Base-by-base conservation (phyloP, 108 stramenopile genomes). In the Cyclotella distinguenda region DNA sequence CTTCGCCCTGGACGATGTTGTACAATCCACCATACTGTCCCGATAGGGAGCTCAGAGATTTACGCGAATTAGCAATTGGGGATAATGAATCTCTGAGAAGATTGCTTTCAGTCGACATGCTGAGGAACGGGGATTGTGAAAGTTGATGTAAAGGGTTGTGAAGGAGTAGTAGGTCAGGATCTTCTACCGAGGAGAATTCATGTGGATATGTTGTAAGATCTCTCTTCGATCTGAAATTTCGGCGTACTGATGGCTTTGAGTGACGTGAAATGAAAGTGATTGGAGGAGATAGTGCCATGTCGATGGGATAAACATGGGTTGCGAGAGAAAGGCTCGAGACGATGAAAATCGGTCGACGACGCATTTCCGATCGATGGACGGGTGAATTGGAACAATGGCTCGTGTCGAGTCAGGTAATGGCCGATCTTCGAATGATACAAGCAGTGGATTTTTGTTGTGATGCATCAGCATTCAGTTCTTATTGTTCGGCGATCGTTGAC, bases 21-120 rank as follows among this genome's bases (percentile, higher is more conserved):
- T 30, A 44, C 6, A 62, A 42, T 21, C 60, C 60, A 18, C 60
- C 60, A 22, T 62, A 62, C 18, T 62, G 30, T 18, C 60, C 60
- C 2, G 31, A 19, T 11, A 47, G 30, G 3, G 60, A 62, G 15
- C 60, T 59, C 26, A 62, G 11, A 19, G 16, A 1, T 42, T 5
- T 42, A 42, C 40, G 40, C 13, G 40, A 13, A 5, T 42, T 42
- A 2, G 40, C 13, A 2, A 42, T 2, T 42, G 13, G 40, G 16
- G n/a, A 13, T 16, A 16, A 42, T 16, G 13, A 16, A 42, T 42
- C 40, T 16, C 40, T 16, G 2, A 42, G 40, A 13, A 42, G 5
- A 5, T 16, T 16, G 40, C 16, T 16, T 16, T 42, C 40, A 42
- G n/a, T 42, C 4, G 40, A 42, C 16, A 16, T 16, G 13, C 40